Base-by-base conservation (phyloP, 1,284 basidiomycete genomes). In the Leccinum subfulvum region DNA sequence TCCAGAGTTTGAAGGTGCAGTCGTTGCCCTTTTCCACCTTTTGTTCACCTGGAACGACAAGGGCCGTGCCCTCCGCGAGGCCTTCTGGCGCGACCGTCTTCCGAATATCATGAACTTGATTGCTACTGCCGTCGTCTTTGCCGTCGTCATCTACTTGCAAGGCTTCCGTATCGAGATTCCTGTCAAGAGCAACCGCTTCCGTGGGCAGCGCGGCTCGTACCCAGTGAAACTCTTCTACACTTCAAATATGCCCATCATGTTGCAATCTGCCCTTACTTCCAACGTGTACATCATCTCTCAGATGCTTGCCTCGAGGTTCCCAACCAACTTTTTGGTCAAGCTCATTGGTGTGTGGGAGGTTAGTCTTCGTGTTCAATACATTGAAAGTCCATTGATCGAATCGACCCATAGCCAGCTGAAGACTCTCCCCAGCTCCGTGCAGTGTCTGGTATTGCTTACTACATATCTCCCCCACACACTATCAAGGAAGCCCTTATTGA, bases 221-320 rank as follows among this genome's bases (percentile, higher is more conserved):
- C 97, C 97, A 63, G 88, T 99, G 81, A 99, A 98, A 82, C 87
- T 99, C 54, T 99, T 99, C 82, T 99, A 99, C 82, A 98, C 97
- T 26, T 91, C 88, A 67, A 99, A 98, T 84, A 98, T 98, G 97
- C 96, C 97, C 66, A 99, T 99, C 84, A 99, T 99, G 97, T 88
- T 99, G 68, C 93, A 98, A 80, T 91, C 87, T 28, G 96, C 97
- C 11, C 83, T 98, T 64, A 96, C 95, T 9, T 92, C 89, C 66
- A 98, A 99, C 79, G 88, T 98, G 30, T 98, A 96, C 81, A 94
- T 99, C 77, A 86, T 99, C 73, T 94, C 90, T 54, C 97, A 98
- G 80, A 98, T 98, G 97, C 84, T 98, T 69, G 87, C 89, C 47
- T 83, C 82, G 58, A 87, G 97, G 52, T 98, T 98, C 88, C 97